phyloP scores from a whole-genome alignment of 2,329 filamentous ascomycete species.

The Fusarium concolor region DNA sequence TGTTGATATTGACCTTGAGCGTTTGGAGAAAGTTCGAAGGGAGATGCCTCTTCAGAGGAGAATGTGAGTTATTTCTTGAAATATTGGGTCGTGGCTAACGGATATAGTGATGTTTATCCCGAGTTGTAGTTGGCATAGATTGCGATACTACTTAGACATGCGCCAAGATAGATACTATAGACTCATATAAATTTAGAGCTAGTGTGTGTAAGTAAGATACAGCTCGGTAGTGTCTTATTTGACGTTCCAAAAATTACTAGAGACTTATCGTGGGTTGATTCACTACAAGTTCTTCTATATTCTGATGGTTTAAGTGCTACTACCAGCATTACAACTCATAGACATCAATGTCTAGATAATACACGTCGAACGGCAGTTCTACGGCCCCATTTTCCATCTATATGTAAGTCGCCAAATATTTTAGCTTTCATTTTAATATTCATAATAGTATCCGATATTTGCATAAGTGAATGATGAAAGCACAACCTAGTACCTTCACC shows the following conservation, averaged over 20 bases:
- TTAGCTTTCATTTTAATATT: too few species aligned
- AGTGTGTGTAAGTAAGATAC: neutral
- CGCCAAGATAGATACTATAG: neutral
- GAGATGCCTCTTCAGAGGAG: constrained; percentile 65
- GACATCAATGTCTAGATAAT: too few species aligned
- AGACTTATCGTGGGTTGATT: too few species aligned
- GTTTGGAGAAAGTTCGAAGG: constrained; percentile 60
- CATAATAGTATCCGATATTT: neutral
- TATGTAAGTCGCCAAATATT: too few species aligned
- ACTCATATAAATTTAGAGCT: neutral
- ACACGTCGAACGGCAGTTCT: too few species aligned
- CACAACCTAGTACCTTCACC: too few species aligned
- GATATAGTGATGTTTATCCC: constrained; percentile 41
- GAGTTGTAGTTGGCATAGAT: constrained; percentile 25
- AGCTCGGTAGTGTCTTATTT: too few species aligned
- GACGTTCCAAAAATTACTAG: too few species aligned
- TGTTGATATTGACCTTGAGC: constrained; percentile 64
- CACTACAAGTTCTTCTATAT: too few species aligned
- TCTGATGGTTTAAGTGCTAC: too few species aligned
- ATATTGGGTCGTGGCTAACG: constrained; percentile 4
- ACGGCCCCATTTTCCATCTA: too few species aligned
- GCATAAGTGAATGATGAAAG: neutral
- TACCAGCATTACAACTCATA: too few species aligned
- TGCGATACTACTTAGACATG: neutral
- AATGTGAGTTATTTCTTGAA: constrained; percentile 57